Evolutionary conservation across 2,329 filamentous ascomycete genomes (phyloP).

Genomic region (Pseudocercospora vitis): DNA sequence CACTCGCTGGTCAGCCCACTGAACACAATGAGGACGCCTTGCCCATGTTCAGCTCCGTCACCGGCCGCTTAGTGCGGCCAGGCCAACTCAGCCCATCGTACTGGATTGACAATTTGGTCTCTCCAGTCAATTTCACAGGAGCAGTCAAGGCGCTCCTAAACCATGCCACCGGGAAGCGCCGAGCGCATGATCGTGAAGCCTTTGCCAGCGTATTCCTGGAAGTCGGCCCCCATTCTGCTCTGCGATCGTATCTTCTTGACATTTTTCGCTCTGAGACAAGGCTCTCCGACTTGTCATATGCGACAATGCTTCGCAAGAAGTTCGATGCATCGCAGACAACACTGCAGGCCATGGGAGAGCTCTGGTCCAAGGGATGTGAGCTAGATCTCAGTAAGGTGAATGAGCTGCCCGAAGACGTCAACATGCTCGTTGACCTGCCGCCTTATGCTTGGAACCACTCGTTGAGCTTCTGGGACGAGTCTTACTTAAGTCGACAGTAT

Average conservation of each 20-base stretch:
- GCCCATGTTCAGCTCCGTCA: constrained; percentile 12
- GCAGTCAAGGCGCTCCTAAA: constrained; percentile 10
- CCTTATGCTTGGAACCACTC: constrained; percentile 20
- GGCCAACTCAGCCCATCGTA: constrained; percentile 9
- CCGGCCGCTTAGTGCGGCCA: neutral
- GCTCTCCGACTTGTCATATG: constrained; percentile 1
- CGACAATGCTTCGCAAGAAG: constrained; percentile 5
- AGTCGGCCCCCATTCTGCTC: constrained; percentile 18
- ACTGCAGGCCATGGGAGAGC: constrained; percentile 9
- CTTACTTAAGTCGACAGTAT: constrained; percentile 10
- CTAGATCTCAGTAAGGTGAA: constrained; percentile 11
- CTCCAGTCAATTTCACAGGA: constrained; percentile 15
- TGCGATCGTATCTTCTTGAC: constrained; percentile 8
- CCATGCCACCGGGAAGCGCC: neutral
- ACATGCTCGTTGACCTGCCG: constrained; percentile 19
- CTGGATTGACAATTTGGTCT: constrained; percentile 19
- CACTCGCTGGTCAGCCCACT: constrained; percentile 5
- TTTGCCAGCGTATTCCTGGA: constrained; percentile 13
- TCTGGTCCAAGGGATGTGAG: constrained; percentile 4
- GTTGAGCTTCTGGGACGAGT: constrained; percentile 18
- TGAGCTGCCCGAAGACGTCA: neutral
- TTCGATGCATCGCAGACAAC: constrained; percentile 1
- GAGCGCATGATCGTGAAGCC: constrained; percentile 4
- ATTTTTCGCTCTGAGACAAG: constrained; percentile 6
- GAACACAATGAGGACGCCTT: constrained; percentile 1